Conservation (phyloP, 768 basidiomycete genomes). For the Guyanaporus albipodus region DNA sequence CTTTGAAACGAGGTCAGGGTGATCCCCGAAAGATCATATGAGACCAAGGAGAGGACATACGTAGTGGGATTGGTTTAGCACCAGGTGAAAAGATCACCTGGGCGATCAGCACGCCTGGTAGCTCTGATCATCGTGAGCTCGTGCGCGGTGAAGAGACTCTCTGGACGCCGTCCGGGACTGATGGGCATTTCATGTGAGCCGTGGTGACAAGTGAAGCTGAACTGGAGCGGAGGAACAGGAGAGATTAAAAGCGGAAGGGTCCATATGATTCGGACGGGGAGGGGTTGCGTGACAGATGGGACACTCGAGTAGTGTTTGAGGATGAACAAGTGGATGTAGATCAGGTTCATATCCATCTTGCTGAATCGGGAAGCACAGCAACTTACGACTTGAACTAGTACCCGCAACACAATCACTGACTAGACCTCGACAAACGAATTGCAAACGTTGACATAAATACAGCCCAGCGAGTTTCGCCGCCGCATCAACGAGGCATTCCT, state of each 20-base stretch:
- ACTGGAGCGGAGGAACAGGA: constrained; percentile 2
- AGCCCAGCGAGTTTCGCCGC: not conserved
- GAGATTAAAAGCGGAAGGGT: constrained; percentile 7
- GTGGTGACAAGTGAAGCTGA: constrained; percentile 7
- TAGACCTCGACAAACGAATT: constrained; percentile 8
- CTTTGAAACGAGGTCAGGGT: constrained; percentile 41
- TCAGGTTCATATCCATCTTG: constrained; percentile 5
- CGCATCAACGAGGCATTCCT: constrained; percentile 21
- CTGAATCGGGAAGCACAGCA: constrained; percentile 11
- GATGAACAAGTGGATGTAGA: constrained; percentile 17
- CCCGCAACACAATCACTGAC: constrained; percentile 1
- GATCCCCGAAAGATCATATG: constrained; percentile 24
- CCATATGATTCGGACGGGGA: constrained; percentile 15
- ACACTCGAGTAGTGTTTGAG: too few species aligned
- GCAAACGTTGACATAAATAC: constrained; percentile 28
- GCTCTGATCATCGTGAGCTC: constrained; percentile 4
- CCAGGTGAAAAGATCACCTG: constrained; percentile 35
- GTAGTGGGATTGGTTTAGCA: constrained; percentile 31
- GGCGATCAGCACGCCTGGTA: constrained; percentile 19
- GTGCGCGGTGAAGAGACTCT: constrained; percentile 3
- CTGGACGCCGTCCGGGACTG: too few species aligned
- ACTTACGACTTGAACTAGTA: not conserved
- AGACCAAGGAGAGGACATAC: constrained; percentile 23
- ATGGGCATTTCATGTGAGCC: constrained; percentile 16
- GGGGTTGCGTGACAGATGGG: too few species aligned